Evolutionary conservation across 371 early-diverging fungal genomes (phyloP), one percentile per base, ranked within the genome.

Genomic region (Mucor sp.): DNA sequence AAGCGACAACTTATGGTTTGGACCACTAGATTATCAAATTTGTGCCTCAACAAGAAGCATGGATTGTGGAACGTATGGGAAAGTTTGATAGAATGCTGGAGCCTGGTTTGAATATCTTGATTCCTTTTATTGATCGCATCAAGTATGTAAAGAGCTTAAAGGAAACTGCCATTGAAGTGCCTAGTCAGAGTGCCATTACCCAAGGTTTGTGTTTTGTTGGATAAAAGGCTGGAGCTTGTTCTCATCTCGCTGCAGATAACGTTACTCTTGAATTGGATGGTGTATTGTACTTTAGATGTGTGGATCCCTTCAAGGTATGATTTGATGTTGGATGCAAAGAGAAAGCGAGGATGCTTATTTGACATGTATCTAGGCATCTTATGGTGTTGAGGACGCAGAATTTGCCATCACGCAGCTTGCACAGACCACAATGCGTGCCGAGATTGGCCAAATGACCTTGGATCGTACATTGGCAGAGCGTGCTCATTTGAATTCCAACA

Each of bases 341-440:
- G 19, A 44, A 6, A 3, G 6, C 17, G 7, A 17, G 1, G 43
- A 15, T 23, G 11, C 21, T 33, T 1, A n/a, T 8, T 12, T 47
- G 23, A 5, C 17, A 37, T 30, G 27, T 19, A 27, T 15, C 6
- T 66, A 89, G 89, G 97, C 99, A 0, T 95, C 95, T 6, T 99
- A 99, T 79, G 98, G 98, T 9, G 95, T 99, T 17, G 96, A 95
- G 63, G 91, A 98, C 77, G 93, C 95, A 32, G 95, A 96, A 72
- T 99, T 94, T 80, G 95, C 97, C 7, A 88, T 99, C 48, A 87
- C 95, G 4, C 98, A 98, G 76, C 87, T 99, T 62, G 99, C 99
- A 27, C 97, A 98, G 77, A 99, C 99, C 0, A 97, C 98, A 1
- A 98, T 98, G 98, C 90, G 99, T 35, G 96, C 99, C 3, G 99